Conservation (phyloP, 2,329 filamentous ascomycete genomes). For the Leptosphaerulina australis region DNA sequence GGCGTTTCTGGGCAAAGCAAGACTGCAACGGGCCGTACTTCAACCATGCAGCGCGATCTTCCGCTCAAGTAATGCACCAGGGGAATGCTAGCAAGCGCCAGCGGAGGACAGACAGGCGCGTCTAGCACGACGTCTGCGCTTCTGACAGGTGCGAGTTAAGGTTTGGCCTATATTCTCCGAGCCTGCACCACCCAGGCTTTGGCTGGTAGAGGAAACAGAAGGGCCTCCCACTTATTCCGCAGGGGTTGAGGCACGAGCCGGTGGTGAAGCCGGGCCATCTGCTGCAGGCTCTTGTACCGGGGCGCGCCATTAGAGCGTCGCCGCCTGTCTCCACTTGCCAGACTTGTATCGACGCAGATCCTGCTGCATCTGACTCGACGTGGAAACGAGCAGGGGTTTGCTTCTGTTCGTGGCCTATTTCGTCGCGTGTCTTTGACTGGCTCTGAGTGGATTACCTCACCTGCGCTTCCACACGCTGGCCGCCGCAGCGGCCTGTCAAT, state of each 20-base stretch:
- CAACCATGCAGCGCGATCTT: slow-evolving; percentile 43
- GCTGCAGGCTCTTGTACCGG: slow-evolving; percentile 35
- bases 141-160: slow-evolving; percentile 47
- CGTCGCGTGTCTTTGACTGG: slow-evolving; percentile 25
- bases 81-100: slow-evolving; percentile 37
- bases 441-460: slow-evolving; percentile 32
- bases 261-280: slow-evolving; percentile 40
- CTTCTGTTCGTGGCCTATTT: slow-evolving; percentile 35
- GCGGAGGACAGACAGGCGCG: slow-evolving; percentile 35
- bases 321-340: slow-evolving; percentile 30
- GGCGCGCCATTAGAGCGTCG: slow-evolving; percentile 19
- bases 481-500: slow-evolving; percentile 41
- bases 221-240: slow-evolving; percentile 36
- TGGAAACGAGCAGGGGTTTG: slow-evolving; percentile 37
- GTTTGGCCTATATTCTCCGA: slow-evolving; percentile 50
- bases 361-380: slow-evolving; percentile 43
- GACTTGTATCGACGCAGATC: slow-evolving; percentile 36
- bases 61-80: slow-evolving; percentile 35
- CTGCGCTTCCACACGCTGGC: slow-evolving; percentile 30
- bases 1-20: slow-evolving; percentile 44
- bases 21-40: slow-evolving; percentile 51
- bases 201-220: slow-evolving; percentile 38
- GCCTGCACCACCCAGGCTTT: slow-evolving; percentile 36
- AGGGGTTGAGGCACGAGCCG: slow-evolving; percentile 46
- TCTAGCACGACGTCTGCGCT: slow-evolving; percentile 40